Evolutionary conservation across 2,329 filamentous ascomycete species (phyloP).

Genomic region (Dendryphion nanum): DNA sequence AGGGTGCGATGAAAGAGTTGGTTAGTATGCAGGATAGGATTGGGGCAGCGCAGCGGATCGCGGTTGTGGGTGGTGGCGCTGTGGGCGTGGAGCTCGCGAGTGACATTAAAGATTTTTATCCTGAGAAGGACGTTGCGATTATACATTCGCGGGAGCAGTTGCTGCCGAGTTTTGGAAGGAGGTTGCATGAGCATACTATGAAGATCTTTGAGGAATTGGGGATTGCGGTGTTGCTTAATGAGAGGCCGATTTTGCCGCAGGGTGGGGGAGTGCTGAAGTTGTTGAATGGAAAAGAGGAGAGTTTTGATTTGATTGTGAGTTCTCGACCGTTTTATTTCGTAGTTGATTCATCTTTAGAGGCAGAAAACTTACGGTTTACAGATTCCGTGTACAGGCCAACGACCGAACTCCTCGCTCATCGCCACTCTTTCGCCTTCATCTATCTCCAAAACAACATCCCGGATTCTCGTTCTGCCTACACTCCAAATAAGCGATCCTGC

Average conservation of each 20-base stretch:
- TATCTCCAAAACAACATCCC: slow-evolving; percentile 46
- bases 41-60: slow-evolving; percentile 45
- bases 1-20: slow-evolving; percentile 45
- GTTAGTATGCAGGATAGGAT: slow-evolving; percentile 49
- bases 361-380: no score
- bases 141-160: slow-evolving; percentile 57
- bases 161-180: slow-evolving; percentile 52
- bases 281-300: slow-evolving; percentile 42
- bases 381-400: slow-evolving; percentile 62
- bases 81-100: slow-evolving; percentile 62
- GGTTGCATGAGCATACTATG: slow-evolving; percentile 40
- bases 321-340: no score
- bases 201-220: slow-evolving; percentile 49
- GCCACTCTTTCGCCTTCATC: slow-evolving; percentile 43
- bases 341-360: no score
- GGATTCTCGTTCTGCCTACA: slow-evolving; percentile 55
- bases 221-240: slow-evolving; percentile 52
- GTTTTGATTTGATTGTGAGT: slow-evolving; percentile 52
- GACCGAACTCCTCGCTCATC: slow-evolving; percentile 54
- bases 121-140: slow-evolving; percentile 56
- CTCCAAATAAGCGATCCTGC: slow-evolving; percentile 55
- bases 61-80: slow-evolving; percentile 55
- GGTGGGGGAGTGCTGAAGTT: slow-evolving; percentile 43
- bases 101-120: slow-evolving; percentile 57
- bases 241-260: slow-evolving; percentile 45